phyloP scores from a whole-genome alignment of 1,284 basidiomycete species.

The Phellinidium pouzarii region DNA sequence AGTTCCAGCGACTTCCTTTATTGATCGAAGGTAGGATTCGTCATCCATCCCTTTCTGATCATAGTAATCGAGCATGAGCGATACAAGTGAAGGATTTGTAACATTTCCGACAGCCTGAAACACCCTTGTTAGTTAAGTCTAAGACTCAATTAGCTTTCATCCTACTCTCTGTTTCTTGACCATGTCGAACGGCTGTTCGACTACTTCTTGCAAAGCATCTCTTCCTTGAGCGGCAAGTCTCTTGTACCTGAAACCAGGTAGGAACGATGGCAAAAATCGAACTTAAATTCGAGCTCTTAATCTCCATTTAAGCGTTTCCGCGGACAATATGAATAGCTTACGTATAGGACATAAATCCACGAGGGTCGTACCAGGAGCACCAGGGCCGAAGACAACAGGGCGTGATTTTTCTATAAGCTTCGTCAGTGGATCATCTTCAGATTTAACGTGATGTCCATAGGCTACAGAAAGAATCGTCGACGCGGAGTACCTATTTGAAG shows the following conservation, averaged over 20 bases:
- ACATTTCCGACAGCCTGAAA: constrained; percentile 2
- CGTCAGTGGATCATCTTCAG: constrained; percentile 29
- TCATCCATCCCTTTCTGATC: neutral
- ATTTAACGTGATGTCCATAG: constrained; percentile 4
- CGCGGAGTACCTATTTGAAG: neutral
- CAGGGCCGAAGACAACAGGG: neutral
- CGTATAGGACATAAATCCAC: constrained; percentile 26
- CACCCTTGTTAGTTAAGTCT: neutral
- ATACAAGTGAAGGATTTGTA: neutral
- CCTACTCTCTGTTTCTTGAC: neutral
- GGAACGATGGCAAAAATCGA: constrained; percentile 9
- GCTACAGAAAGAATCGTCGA: constrained; percentile 8
- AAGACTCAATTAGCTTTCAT: neutral
- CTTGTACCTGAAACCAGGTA: constrained; percentile 8
- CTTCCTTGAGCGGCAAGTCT: neutral
- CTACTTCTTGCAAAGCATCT: neutral
- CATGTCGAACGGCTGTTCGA: constrained; percentile 3
- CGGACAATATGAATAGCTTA: constrained; percentile 7
- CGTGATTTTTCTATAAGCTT: constrained; percentile 5
- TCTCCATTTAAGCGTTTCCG: neutral
- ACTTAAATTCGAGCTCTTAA: constrained; percentile 3
- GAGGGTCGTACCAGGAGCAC: constrained; percentile 21
- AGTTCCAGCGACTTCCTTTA: constrained; percentile 7
- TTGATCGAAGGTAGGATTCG: neutral
- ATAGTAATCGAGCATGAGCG: constrained; percentile 7